Evolutionary conservation across 108 stramenopile genomes (phyloP).

Genomic region (Conticribra weissflogii): DNA sequence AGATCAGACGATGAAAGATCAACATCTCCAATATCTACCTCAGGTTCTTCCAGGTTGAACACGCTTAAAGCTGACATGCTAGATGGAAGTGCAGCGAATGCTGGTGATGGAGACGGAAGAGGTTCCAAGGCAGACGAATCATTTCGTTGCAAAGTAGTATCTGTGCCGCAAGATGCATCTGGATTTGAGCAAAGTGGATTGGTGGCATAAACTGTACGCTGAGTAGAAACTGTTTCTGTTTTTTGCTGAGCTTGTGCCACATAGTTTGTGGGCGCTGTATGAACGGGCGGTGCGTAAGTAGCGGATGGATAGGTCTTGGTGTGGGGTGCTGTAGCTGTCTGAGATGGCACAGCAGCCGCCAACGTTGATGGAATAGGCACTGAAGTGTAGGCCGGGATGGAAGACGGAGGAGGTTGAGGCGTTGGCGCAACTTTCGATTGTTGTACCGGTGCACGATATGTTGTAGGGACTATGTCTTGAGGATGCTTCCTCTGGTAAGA

Average conservation of each 20-base stretch:
- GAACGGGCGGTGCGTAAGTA: too few relatives aligned
- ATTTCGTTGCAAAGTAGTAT: neutral
- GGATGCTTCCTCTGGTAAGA: neutral
- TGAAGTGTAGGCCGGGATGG: neutral
- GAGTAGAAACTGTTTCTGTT: too few relatives aligned
- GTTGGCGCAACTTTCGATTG: neutral
- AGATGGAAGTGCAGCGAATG: neutral
- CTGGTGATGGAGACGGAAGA: neutral
- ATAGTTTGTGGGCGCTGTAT: neutral
- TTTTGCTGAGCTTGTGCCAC: too few relatives aligned
- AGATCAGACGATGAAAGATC: neutral
- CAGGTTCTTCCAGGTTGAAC: neutral
- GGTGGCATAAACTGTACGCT: neutral
- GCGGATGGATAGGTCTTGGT: too few relatives aligned
- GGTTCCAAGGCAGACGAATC: neutral
- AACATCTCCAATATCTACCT: neutral
- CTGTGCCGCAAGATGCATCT: neutral
- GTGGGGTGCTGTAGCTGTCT: too few relatives aligned
- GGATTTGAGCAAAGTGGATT: neutral
- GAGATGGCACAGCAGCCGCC: neutral
- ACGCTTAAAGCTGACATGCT: neutral
- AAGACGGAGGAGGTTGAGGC: neutral
- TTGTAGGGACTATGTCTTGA: neutral
- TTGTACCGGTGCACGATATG: neutral
- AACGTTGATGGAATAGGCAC: neutral